These are phyloP conservation scores for Russula olivacea DNA, from an alignment of 768 basidiomycete genomes.

Conservation along the genomic window DNA sequence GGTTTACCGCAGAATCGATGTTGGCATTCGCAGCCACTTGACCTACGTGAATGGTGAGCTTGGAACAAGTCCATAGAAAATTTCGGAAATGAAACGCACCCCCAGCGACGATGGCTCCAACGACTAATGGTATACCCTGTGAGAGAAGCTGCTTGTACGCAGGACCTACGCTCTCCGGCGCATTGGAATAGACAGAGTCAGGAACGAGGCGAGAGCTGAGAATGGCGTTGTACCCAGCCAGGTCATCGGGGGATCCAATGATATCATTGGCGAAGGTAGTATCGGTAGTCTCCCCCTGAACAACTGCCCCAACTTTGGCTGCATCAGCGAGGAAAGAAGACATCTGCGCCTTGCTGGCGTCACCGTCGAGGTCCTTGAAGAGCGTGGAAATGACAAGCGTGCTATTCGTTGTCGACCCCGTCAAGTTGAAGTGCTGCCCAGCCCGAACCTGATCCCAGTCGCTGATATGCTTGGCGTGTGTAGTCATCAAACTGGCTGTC, in stretches of 20 bases:
- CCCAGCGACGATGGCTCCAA: conserved; percentile 15
- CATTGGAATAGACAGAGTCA: not conserved
- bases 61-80: too few species aligned
- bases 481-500: conserved; percentile 34
- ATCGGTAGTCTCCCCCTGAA: conserved; percentile 11
- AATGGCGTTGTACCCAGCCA: conserved; percentile 13
- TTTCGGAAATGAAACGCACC: not conserved
- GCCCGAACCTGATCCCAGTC: conserved; percentile 8
- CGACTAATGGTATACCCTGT: not conserved
- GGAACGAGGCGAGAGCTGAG: conserved; percentile 23
- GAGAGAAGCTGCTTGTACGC: conserved; percentile 14
- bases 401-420: conserved; percentile 8
- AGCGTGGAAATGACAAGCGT: conserved; percentile 18
- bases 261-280: conserved; percentile 9
- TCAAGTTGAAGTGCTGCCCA: conserved; percentile 31
- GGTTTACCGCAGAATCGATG: conserved; percentile 32
- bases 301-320: conserved; percentile 22
- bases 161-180: conserved; percentile 12
- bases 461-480: conserved; percentile 21
- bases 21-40: conserved; percentile 34
- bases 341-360: conserved; percentile 21
- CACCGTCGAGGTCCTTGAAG: conserved; percentile 25
- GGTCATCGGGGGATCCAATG: conserved; percentile 15
- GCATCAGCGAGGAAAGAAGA: conserved; percentile 14
- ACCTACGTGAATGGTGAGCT: conserved; percentile 23